Base-by-base conservation (phyloP, 441 rosid genomes). In the Arabidopsis lyrata region DNA sequence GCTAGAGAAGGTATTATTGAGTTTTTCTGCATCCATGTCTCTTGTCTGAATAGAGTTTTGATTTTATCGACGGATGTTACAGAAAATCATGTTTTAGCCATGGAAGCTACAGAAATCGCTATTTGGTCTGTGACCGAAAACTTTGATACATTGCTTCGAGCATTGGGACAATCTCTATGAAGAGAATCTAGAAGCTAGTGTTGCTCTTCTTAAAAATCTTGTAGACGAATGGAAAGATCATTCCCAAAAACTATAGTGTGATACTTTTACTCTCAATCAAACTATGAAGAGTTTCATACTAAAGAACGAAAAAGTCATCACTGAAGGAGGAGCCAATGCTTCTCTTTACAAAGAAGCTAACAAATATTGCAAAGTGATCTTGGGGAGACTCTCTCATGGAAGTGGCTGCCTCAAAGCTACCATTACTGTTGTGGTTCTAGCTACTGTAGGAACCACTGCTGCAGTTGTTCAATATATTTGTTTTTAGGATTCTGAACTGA, bases 91-190 rank as follows among this genome's bases (percentile, higher is more conserved):
- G 85, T 81, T 35, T 79, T 92, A 74, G 85, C 91, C 24, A 83
- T 82, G 81, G 97, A 92, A 83, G 92, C 94, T 1, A 81, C 88
- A 77, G 77, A 72, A 53, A 77, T 92, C 66, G 78, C 79, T 70
- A 68, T 87, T 34, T 92, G 97, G 99, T 87, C 87, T 66, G 76
- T 94, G 78, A 77, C 81, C 20, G 86, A 86, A 77, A 87, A 86
- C 49, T 72, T 77, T 38, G 97, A 92, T n/a, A n/a, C n/a, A n/a
- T 57, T 90, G 94, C 82, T 88, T 83, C 84, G 86, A 82, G 84
- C 90, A 80, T 32, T 94, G 97, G 98, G 96, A 85, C 8, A 86
- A 82, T 77, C 66, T 86, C 63, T 92, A 94, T 80, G 65, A 63
- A 93, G 96, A 90, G 12, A 86, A 90, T 74, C 58, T 83, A 45